Evolutionary conservation across 2,329 filamentous ascomycete species (phyloP).

Genomic region (Ustilaginoidea virens): DNA sequence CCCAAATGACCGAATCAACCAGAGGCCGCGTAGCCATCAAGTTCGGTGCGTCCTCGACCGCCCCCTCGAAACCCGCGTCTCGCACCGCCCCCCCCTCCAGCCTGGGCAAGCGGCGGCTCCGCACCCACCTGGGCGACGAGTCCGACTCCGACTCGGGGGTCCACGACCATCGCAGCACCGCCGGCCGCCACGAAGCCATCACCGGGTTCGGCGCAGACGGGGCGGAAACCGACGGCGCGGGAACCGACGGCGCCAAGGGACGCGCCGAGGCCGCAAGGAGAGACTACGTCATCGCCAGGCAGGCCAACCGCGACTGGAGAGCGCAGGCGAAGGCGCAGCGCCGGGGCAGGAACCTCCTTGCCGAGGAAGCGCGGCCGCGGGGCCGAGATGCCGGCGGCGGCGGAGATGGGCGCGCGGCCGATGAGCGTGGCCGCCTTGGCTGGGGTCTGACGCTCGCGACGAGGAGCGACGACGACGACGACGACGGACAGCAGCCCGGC

Average conservation of each 20-base stretch:
- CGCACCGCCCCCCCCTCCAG: conserved; percentile 23
- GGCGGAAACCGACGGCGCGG: conserved; percentile 19
- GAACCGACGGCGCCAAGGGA: conserved; percentile 14
- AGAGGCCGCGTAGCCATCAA: conserved; percentile 33
- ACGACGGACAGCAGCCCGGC: not conserved
- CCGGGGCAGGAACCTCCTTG: conserved; percentile 40
- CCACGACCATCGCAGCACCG: conserved; percentile 11
- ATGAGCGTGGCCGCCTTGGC: conserved; percentile 37
- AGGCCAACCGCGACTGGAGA: conserved; percentile 48
- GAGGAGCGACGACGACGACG: conserved; percentile 31
- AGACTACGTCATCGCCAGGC: conserved; percentile 39
- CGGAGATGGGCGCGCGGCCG: conserved; percentile 22
- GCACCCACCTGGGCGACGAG: conserved; percentile 22
- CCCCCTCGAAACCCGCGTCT: conserved; percentile 8
- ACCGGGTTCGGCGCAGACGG: conserved; percentile 33
- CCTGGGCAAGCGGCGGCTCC: conserved; percentile 33
- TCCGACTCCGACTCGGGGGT: conserved; percentile 29
- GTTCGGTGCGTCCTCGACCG: conserved; percentile 19
- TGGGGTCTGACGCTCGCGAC: conserved; percentile 35
- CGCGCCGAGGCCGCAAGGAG: conserved; percentile 14
- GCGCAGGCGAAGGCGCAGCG: conserved; percentile 32
- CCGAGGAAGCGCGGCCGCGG: conserved; percentile 36
- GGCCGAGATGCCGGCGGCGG: conserved; percentile 7
- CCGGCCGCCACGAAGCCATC: conserved; percentile 28
- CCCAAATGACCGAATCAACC: conserved; percentile 25